These are phyloP conservation scores for Cyberlindnera amylophila DNA, from an alignment of 805 yeast species.

Conservation along the genomic window DNA sequence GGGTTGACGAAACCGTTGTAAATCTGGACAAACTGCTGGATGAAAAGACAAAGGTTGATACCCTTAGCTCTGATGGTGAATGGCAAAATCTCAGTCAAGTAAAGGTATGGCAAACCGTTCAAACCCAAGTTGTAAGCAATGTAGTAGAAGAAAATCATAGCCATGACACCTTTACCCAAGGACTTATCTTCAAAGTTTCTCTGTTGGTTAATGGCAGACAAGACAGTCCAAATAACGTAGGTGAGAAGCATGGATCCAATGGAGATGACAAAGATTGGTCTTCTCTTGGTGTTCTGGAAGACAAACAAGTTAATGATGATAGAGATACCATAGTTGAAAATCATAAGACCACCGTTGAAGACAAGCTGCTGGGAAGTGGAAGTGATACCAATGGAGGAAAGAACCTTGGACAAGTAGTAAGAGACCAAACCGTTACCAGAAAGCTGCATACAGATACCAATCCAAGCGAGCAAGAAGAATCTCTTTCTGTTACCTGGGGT, in stretches of 20 bases:
- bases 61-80: conserved; percentile 32
- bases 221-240: conserved; percentile 41
- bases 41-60: conserved; percentile 21
- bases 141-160: conserved; percentile 48
- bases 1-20: conserved; percentile 36
- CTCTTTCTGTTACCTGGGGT: conserved; percentile 41
- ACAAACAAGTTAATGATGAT: conserved; percentile 30
- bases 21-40: conserved; percentile 28
- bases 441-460: conserved; percentile 35
- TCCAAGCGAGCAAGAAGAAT: conserved; percentile 32
- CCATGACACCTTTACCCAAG: conserved; percentile 43
- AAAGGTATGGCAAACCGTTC: conserved; percentile 44
- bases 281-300: conserved; percentile 33
- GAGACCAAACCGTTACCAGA: conserved; percentile 52
- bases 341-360: conserved; percentile 48
- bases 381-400: conserved; percentile 50
- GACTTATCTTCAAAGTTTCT: conserved; percentile 37
- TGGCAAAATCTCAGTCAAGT: conserved; percentile 41
- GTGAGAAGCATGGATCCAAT: conserved; percentile 34
- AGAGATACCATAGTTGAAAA: conserved; percentile 40
- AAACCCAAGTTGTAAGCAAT: conserved; percentile 38
- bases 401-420: conserved; percentile 47
- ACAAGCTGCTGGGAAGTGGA: conserved; percentile 41
- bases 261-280: conserved; percentile 35
- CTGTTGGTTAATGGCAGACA: conserved; percentile 45